phyloP scores from a whole-genome alignment of 305 asterid species.

The Solanum hybrid region DNA sequence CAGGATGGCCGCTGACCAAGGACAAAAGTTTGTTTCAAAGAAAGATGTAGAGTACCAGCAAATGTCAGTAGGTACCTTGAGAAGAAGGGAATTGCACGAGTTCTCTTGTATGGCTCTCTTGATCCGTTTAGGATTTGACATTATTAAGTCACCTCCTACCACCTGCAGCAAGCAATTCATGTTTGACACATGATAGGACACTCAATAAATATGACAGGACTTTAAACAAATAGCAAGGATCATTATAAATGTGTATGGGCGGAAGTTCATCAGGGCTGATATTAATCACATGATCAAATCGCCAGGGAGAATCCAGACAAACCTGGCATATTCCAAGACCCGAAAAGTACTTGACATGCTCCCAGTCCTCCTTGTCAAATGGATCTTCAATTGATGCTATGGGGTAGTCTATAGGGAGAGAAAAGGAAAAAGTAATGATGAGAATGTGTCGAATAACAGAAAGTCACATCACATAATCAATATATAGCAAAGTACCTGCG shows the following conservation, averaged over 20 bases:
- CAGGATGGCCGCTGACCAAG: neutral
- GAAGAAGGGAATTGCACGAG: constrained; percentile 80
- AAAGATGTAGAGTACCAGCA: constrained; percentile 9
- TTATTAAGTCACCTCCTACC: constrained; percentile 79
- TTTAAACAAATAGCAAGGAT: neutral
- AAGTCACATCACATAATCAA: neutral
- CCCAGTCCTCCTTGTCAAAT: constrained; percentile 99
- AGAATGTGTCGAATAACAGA: neutral
- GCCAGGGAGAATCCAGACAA: constrained; percentile 20
- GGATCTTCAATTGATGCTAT: constrained; percentile 94
- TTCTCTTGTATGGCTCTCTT: constrained; percentile 81
- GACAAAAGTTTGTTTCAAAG: neutral
- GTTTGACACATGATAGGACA: neutral
- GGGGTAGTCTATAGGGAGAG: constrained; percentile 57
- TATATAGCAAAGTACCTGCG: constrained; percentile 43
- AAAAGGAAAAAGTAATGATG: neutral
- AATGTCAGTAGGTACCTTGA: constrained; percentile 52
- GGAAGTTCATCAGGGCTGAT: neutral
- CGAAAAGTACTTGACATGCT: constrained; percentile 65
- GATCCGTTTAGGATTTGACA: constrained; percentile 84
- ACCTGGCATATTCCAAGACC: constrained; percentile 91
- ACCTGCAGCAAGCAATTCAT: constrained; percentile 44
- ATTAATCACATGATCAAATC: constrained; percentile 11
- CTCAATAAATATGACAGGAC: neutral
- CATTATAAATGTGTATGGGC: neutral